Evolutionary conservation across 805 yeast genomes (phyloP).

Genomic region (Barnettozyma salicaria): DNA sequence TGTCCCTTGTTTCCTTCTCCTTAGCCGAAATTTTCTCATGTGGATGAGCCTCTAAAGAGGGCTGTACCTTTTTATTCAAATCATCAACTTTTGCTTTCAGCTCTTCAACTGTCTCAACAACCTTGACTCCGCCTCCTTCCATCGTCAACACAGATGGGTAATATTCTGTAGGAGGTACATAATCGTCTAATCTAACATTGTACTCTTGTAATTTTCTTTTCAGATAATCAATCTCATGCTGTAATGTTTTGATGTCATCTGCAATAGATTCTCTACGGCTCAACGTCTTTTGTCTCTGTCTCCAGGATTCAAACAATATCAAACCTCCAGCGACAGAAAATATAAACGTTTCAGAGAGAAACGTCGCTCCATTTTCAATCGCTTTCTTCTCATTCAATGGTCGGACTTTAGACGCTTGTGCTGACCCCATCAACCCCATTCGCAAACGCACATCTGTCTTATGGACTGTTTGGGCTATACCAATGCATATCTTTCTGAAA

Average conservation of each 20-base stretch:
- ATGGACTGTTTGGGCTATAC: constrained; percentile 68
- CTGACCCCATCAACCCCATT: constrained; percentile 38
- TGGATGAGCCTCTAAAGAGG: constrained; percentile 2
- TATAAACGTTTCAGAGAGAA: constrained; percentile 70
- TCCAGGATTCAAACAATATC: constrained; percentile 62
- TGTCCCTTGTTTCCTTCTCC: neutral
- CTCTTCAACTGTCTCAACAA: constrained; percentile 9
- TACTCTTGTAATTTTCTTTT: constrained; percentile 42
- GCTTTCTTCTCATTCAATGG: constrained; percentile 82
- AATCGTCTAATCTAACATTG: constrained; percentile 41
- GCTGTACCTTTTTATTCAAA: constrained; percentile 4
- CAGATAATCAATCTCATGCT: constrained; percentile 60
- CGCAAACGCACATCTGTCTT: constrained; percentile 57
- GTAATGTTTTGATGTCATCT: constrained; percentile 67
- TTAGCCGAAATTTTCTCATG: neutral
- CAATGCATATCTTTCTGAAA: constrained; percentile 58
- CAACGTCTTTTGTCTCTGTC: constrained; percentile 60
- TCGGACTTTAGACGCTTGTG: constrained; percentile 44
- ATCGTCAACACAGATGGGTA: constrained; percentile 40
- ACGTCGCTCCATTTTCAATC: constrained; percentile 74
- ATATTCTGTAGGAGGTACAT: constrained; percentile 40
- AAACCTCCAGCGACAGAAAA: constrained; percentile 77
- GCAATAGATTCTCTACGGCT: constrained; percentile 56
- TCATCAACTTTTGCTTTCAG: constrained; percentile 9
- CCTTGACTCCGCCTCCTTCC: constrained; percentile 22